phyloP scores from a whole-genome alignment of 2,329 filamentous ascomycete genomes.

The Colletotrichum sp. region DNA sequence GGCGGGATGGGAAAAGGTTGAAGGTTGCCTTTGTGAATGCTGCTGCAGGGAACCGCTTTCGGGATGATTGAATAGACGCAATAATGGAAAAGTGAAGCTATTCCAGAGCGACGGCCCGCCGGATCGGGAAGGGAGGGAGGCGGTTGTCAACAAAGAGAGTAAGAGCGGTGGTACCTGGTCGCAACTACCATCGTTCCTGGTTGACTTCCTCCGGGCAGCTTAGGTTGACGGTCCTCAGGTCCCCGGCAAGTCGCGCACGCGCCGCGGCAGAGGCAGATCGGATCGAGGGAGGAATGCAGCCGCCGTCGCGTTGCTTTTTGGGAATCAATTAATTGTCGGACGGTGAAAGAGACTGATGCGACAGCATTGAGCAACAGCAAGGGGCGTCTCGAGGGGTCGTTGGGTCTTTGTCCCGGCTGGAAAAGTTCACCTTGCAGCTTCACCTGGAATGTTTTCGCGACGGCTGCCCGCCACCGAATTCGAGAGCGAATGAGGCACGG shows the following conservation, averaged over 20 bases:
- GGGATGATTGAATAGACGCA: background rate
- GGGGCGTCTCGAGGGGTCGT: constrained; percentile 5
- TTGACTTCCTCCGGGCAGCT: background rate
- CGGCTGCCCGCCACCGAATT: constrained; percentile 6
- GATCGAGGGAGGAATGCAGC: background rate
- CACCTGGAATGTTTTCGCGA: constrained; percentile 20
- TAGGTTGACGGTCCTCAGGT: background rate
- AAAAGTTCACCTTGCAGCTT: constrained; percentile 1
- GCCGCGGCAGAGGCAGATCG: background rate
- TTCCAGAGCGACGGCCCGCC: constrained; percentile 17
- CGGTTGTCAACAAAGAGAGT: constrained; percentile 19
- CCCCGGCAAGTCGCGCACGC: constrained; percentile 17
- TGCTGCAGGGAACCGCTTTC: constrained; percentile 3
- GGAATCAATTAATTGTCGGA: background rate
- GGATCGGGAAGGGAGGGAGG: constrained; percentile 19
- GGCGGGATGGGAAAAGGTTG: background rate
- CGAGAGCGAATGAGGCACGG: background rate
- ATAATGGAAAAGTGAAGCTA: constrained; percentile 15
- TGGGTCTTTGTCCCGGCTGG: constrained; percentile 8
- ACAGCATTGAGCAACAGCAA: background rate
- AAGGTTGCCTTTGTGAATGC: background rate
- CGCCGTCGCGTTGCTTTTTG: background rate
- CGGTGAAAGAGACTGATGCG: background rate
- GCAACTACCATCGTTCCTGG: constrained; percentile 17
- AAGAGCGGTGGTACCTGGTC: constrained; percentile 12